Evolutionary conservation across 163 green algal genomes (phyloP), one percentile per base, ranked within the genome.

Genomic region (Scenedesmus sp.): DNA sequence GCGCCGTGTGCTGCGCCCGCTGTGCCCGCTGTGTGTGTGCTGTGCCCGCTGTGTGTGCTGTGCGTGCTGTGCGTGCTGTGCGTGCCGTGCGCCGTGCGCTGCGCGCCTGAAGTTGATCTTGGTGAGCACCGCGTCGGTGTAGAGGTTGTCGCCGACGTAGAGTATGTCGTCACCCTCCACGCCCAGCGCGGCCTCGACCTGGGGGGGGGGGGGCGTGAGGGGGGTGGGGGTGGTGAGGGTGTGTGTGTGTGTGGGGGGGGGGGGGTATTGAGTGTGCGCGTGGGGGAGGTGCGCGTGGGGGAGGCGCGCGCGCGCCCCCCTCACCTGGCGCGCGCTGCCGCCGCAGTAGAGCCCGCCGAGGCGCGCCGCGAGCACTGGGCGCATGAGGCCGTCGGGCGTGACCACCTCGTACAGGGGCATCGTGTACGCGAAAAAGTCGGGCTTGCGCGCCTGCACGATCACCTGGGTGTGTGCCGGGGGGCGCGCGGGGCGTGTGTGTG

Each of bases 101-200:
- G 2, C 64, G 6, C 47, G 89, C 87, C 87, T 85, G 84, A 97
- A 93, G 81, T 98, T 93, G 70, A 97, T 86, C 79, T 98, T 98
- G 33, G 92, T 90, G 3, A 96, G 69, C 24, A 88, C 92, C 2
- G 94, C 94, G 70, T 98, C 94, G 1, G 93, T 97, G 88, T 97
- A 98, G 77, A 97, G 94, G 85, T 97, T 90, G 72, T 97, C 92
- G 1, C 94, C 94, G 14, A 98, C 92, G 73, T 98, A 98, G 47
- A 98, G 80, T 13, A 98, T 92, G 57, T 97, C 91, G 51, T 98
- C 93, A 17, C 94, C 94, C 22, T 89, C 78, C 31, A 98, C 87
- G 14, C 86, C 89, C 54, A 98, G 87, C 0, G 92, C 91, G 57
- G 91, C 86, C 82, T 98, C 93, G 17, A 98, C 93, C 90, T 77